These are phyloP conservation scores for Hanseniaspora meyeri DNA, from an alignment of 805 yeast genomes.

Conservation along the genomic window DNA sequence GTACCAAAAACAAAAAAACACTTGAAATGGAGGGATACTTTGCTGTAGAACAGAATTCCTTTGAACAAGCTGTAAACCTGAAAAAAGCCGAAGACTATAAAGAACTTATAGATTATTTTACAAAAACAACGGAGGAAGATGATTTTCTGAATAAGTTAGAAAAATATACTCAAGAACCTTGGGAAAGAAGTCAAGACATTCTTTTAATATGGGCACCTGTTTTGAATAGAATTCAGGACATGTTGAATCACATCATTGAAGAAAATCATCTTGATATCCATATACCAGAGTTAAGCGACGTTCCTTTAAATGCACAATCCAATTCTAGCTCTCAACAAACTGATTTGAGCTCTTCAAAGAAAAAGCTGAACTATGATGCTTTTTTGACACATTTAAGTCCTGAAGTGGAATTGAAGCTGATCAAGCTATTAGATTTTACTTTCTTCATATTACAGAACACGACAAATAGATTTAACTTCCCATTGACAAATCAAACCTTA, in stretches of 20 bases:
- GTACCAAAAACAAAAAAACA: not conserved
- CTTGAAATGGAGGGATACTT: not conserved
- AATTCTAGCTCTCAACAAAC: not conserved
- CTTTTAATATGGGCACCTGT: slow-evolving; percentile 66
- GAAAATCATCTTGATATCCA: slow-evolving; percentile 33
- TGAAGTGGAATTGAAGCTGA: slow-evolving; percentile 37
- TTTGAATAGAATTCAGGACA: slow-evolving; percentile 60
- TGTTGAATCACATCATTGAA: slow-evolving; percentile 42
- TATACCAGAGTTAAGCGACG: slow-evolving; percentile 17
- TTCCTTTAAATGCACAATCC: not conserved
- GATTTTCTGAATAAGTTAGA: slow-evolving; percentile 33
- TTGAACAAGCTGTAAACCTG: slow-evolving; percentile 25
- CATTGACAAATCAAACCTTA: slow-evolving; percentile 51
- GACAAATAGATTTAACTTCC: slow-evolving; percentile 51
- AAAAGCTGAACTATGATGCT: slow-evolving; percentile 27
- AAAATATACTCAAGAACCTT: slow-evolving; percentile 27
- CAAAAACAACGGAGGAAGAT: slow-evolving; percentile 26
- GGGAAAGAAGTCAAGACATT: slow-evolving; percentile 59
- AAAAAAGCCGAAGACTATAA: slow-evolving; percentile 24
- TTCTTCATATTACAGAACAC: slow-evolving; percentile 55
- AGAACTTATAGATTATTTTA: slow-evolving; percentile 30
- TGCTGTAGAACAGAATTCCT: slow-evolving; percentile 20
- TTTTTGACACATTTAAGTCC: slow-evolving; percentile 33
- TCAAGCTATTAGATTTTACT: slow-evolving; percentile 49
- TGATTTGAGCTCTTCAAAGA: slow-evolving; percentile 21